Percentiles rank a stretch among this genome's conserved stretches.
phyloP scores from a whole-genome alignment of 2,329 filamentous ascomycete genomes.

The Dothideomycetes sp. region DNA sequence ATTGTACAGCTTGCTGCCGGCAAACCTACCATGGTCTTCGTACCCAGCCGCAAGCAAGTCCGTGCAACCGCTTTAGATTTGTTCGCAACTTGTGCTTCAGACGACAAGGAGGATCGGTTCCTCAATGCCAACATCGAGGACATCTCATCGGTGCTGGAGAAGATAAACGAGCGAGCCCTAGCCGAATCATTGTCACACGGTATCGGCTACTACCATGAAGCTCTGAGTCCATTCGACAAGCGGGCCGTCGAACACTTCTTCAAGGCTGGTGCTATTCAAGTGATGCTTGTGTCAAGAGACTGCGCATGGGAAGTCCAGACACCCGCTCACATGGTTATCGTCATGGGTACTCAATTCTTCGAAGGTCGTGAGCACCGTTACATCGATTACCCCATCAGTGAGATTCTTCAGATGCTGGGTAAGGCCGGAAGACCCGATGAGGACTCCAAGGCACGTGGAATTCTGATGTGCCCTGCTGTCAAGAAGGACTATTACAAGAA shows the following conservation, averaged over 20 bases:
- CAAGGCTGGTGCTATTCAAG: conserved; percentile 78
- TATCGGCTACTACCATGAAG: conserved; percentile 95
- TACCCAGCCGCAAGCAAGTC: conserved; percentile 88
- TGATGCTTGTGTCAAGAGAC: conserved; percentile 73
- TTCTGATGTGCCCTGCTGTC: conserved; percentile 91
- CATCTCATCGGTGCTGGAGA: conserved; percentile 69
- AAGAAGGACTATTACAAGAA: conserved; percentile 99
- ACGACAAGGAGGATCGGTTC: conserved; percentile 90
- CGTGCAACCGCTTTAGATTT: conserved; percentile 79
- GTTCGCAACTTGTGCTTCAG: conserved; percentile 74
- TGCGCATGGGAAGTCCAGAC: conserved; percentile 92
- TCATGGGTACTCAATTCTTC: conserved; percentile 98
- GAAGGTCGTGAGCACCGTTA: conserved; percentile 96
- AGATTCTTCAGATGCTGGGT: conserved; percentile 96
- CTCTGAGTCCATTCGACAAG: conserved; percentile 78
- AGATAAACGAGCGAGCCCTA: conserved; percentile 76
- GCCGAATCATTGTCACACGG: conserved; percentile 87
- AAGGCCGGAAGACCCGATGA: conserved; percentile 72
- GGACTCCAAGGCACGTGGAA: conserved; percentile 75
- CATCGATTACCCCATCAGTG: conserved; percentile 88
- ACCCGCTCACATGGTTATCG: conserved; percentile 79
- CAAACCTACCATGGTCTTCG: conserved; percentile 84
- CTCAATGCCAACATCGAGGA: conserved; percentile 76
- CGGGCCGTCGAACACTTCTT: conserved; percentile 90
- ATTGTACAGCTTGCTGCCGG: conserved; percentile 75